phyloP scores from a whole-genome alignment of 495 filamentous ascomycete genomes.

The Penicillium longicatenatum region DNA sequence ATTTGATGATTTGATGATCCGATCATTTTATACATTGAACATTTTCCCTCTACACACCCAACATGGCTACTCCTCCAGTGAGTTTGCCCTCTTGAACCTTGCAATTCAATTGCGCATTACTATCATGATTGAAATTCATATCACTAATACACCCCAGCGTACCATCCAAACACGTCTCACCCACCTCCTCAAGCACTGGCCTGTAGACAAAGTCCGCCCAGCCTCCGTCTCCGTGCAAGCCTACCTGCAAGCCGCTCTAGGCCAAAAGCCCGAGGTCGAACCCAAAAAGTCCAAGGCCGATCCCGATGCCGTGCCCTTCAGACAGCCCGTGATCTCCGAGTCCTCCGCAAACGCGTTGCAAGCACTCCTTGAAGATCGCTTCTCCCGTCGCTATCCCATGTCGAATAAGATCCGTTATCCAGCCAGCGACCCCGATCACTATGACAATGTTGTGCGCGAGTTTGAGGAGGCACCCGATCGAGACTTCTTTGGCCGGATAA shows the following conservation, averaged over 20 bases:
- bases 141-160: conserved; percentile 42
- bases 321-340: conserved; percentile 45
- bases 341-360: conserved; percentile 73
- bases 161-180: conserved; percentile 60
- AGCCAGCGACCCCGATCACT: conserved; percentile 74
- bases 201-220: conserved; percentile 74
- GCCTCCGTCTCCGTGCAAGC: conserved; percentile 69
- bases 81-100: not conserved
- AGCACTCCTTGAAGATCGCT: conserved; percentile 73
- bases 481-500: conserved; percentile 55
- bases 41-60: conserved; percentile 3
- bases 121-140: not conserved
- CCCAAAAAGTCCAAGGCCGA: conserved; percentile 15
- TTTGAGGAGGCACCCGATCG: conserved; percentile 69
- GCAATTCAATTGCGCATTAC: not conserved
- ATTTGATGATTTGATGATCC: conserved; percentile 3
- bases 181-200: conserved; percentile 70
- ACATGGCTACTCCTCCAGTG: conserved; percentile 28
- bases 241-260: conserved; percentile 64
- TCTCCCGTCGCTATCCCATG: conserved; percentile 68
- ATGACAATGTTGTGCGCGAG: conserved; percentile 69
- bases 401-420: conserved; percentile 63
- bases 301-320: conserved; percentile 19
- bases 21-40: conserved; percentile 1
- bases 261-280: conserved; percentile 25